These are phyloP conservation scores for Detonula confervacea DNA, from an alignment of 352 stramenopile genomes.

Conservation along the genomic window DNA sequence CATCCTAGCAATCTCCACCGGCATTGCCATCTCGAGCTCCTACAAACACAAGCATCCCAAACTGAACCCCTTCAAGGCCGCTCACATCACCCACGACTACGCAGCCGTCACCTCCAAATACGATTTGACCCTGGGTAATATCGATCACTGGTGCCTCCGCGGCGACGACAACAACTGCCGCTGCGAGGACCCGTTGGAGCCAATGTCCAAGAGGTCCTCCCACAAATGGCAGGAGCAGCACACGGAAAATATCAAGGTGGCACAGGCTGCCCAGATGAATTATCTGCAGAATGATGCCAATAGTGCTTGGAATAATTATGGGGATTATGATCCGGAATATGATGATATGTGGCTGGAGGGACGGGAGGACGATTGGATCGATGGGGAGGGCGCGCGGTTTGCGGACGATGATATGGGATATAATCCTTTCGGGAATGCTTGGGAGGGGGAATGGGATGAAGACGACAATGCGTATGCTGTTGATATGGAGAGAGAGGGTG, in stretches of 20 bases:
- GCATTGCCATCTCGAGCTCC: constrained; percentile 18
- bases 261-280: constrained; percentile 32
- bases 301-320: constrained; percentile 6
- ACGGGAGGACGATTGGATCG: constrained; percentile 50
- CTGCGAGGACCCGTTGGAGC: constrained; percentile 51
- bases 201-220: constrained; percentile 15
- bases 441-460: constrained; percentile 27
- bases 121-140: constrained; percentile 58
- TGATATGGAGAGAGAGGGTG: constrained; percentile 11
- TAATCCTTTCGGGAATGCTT: background rate
- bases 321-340: constrained; percentile 12
- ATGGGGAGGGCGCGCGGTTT: constrained; percentile 38
- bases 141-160: constrained; percentile 71
- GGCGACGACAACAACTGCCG: constrained; percentile 56
- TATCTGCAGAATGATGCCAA: background rate
- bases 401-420: constrained; percentile 27
- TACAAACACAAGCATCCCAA: background rate
- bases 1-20: constrained; percentile 31
- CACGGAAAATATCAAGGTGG: constrained; percentile 52
- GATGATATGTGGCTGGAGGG: constrained; percentile 46
- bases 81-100: constrained; percentile 57
- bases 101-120: constrained; percentile 46
- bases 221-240: constrained; percentile 45
- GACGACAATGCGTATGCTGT: constrained; percentile 32
- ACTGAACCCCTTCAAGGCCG: constrained; percentile 30